Percentiles rank a stretch among this genome's conserved stretches.
Evolutionary conservation across 345 rosid species (phyloP).

Genomic region (Aquilaria yunnanensis): DNA sequence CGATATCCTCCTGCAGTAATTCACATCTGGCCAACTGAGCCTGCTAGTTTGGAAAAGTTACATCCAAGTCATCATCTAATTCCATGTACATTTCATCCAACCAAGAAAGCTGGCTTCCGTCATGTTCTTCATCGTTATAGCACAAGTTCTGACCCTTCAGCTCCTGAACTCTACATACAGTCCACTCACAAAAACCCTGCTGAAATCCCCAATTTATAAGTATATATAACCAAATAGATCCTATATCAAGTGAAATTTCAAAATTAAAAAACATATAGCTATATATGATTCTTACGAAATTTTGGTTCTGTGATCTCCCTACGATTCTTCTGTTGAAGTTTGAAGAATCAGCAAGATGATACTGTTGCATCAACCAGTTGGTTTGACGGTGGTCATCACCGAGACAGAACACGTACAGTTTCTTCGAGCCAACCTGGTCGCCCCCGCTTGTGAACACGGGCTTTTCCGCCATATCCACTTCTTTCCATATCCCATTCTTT

Average conservation of each 20-base stretch:
- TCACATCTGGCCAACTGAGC: too few species aligned
- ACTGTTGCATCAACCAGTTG: conserved; percentile 41
- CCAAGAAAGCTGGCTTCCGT: conserved; percentile 29
- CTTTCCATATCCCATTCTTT: conserved; percentile 37
- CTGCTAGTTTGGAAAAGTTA: conserved; percentile 16
- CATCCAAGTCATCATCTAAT: conserved; percentile 34
- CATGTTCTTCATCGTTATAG: conserved; percentile 21
- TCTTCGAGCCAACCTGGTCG: conserved; percentile 30
- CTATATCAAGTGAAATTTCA: too few species aligned
- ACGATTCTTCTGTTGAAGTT: neutral
- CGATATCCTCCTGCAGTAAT: too few species aligned
- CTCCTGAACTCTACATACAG: conserved; percentile 34
- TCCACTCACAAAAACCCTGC: conserved; percentile 26
- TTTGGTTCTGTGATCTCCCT: neutral
- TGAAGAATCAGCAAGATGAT: conserved; percentile 17
- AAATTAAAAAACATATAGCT: neutral
- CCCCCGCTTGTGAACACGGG: conserved; percentile 13
- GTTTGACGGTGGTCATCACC: conserved; percentile 14
- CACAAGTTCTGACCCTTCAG: conserved; percentile 9
- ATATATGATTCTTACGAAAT: conserved; percentile 8
- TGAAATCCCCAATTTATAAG: neutral
- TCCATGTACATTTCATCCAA: conserved; percentile 42
- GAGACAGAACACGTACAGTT: conserved; percentile 20
- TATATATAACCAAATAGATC: neutral
- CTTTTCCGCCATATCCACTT: conserved; percentile 18